Conservation (phyloP, 1,284 basidiomycete species). For the Amylostereum chailletii region DNA sequence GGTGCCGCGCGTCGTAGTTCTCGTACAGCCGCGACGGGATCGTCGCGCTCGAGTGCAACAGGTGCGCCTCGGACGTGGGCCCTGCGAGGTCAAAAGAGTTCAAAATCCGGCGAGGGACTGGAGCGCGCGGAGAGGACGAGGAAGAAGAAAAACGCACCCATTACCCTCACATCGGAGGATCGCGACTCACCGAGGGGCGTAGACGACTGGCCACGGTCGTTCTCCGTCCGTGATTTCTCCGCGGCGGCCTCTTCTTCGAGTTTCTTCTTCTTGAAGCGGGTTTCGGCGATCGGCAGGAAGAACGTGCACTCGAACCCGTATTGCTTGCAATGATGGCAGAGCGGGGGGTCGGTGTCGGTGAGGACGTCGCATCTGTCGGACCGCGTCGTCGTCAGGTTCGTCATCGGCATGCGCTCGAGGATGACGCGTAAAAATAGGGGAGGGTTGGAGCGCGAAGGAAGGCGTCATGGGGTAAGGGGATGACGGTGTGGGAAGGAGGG, state of each 20-base stretch:
- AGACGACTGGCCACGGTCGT: constrained; percentile 15
- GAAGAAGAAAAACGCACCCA: constrained; percentile 36
- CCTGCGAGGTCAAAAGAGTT: constrained; percentile 38
- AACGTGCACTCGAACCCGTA: constrained; percentile 92
- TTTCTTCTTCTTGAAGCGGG: constrained; percentile 94
- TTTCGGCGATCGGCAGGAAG: constrained; percentile 96
- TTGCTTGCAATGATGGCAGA: constrained; percentile 84
- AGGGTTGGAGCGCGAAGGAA: constrained; percentile 7
- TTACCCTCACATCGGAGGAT: constrained; percentile 43
- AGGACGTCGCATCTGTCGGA: constrained; percentile 68
- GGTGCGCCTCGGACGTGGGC: constrained; percentile 78
- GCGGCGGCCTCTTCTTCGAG: constrained; percentile 52
- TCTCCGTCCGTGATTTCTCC: constrained; percentile 12
- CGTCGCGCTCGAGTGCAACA: constrained; percentile 83
- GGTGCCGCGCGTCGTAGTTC: constrained; percentile 77
- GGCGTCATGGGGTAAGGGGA: constrained; percentile 21
- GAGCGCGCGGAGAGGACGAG: constrained; percentile 5
- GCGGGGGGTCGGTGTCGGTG: constrained; percentile 60
- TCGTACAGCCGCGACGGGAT: constrained; percentile 81
- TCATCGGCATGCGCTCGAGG: too few relatives aligned
- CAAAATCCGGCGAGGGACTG: not conserved
- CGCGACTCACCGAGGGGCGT: constrained; percentile 31
- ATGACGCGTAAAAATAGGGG: not conserved
- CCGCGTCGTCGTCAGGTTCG: not conserved
- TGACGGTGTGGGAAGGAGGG: constrained; percentile 4